Conservation (phyloP, 1,284 basidiomycete genomes). For the Fomitopsis pinicola region DNA sequence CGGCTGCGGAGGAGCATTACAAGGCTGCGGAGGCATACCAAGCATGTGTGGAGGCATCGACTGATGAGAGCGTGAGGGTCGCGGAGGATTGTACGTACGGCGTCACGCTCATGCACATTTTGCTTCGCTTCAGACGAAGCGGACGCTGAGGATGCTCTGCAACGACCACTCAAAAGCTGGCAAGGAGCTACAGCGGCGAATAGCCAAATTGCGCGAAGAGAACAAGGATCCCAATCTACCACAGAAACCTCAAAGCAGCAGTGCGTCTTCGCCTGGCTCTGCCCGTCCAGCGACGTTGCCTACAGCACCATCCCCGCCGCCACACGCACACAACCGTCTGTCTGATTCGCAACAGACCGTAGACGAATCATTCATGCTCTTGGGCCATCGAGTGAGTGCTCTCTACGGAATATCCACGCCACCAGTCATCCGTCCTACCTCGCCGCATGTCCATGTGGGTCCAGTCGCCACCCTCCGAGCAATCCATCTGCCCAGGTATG, state of each 20-base stretch:
- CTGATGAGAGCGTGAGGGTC: conserved; percentile 60
- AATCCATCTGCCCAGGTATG: no score
- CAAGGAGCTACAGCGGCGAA: conserved; percentile 65
- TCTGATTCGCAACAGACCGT: conserved; percentile 71
- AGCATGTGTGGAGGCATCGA: conserved; percentile 63
- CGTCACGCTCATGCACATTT: conserved; percentile 5
- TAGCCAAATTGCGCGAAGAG: conserved; percentile 65
- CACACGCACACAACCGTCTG: conserved; percentile 36
- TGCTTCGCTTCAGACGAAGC: conserved; percentile 51
- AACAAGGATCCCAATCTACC: conserved; percentile 65
- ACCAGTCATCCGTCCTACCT: no score
- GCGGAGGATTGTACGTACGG: neutral
- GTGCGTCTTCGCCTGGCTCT: conserved; percentile 12
- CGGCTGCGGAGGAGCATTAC: conserved; percentile 57
- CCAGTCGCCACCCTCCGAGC: no score
- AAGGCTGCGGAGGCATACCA: conserved; percentile 73
- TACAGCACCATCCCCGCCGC: conserved; percentile 40
- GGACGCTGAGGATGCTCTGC: conserved; percentile 68
- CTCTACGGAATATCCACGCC: neutral
- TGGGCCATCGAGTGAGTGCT: conserved; percentile 61
- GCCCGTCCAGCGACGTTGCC: conserved; percentile 19
- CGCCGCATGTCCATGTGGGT: no score
- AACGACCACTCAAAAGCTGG: conserved; percentile 65
- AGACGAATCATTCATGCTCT: conserved; percentile 81
- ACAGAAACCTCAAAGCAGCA: conserved; percentile 28